phyloP scores from a whole-genome alignment of 768 basidiomycete genomes.

The Kwoniella botswanensis region DNA sequence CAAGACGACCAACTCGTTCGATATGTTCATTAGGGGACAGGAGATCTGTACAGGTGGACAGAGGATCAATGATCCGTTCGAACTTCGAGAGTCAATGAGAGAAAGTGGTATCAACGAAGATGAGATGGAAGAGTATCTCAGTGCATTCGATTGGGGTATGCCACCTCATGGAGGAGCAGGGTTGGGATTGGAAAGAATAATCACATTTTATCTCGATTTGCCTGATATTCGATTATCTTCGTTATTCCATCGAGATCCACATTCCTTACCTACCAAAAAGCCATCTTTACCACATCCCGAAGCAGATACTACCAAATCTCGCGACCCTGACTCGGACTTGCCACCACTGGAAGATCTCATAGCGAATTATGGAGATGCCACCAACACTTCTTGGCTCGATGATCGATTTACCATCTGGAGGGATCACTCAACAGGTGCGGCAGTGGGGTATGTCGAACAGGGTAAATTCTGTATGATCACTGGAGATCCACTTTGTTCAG shows the following conservation, averaged over 20 bases:
- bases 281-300: slow-evolving; percentile 36
- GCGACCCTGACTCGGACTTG: slow-evolving; percentile 43
- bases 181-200: slow-evolving; percentile 86
- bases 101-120: slow-evolving; percentile 83
- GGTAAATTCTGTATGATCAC: slow-evolving; percentile 67
- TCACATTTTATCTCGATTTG: slow-evolving; percentile 94
- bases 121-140: slow-evolving; percentile 85
- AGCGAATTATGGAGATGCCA: slow-evolving; percentile 70
- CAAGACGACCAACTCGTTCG: slow-evolving; percentile 86
- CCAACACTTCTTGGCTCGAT: slow-evolving; percentile 75
- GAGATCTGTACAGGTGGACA: slow-evolving; percentile 97
- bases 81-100: slow-evolving; percentile 81
- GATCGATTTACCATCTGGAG: slow-evolving; percentile 63
- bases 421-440: slow-evolving; percentile 65
- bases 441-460: slow-evolving; percentile 68
- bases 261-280: slow-evolving; percentile 64
- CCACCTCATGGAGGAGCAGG: slow-evolving; percentile 96
- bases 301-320: slow-evolving; percentile 16
- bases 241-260: slow-evolving; percentile 93
- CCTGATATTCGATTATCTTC: slow-evolving; percentile 90
- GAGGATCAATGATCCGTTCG: slow-evolving; percentile 83
- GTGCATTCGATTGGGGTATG: slow-evolving; percentile 90
- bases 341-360: slow-evolving; percentile 64
- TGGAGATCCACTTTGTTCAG: slow-evolving; percentile 67
- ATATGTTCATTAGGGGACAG: slow-evolving; percentile 99